A percentile compares a stretch with the other conserved stretches of the same genome.
Evolutionary conservation across 345 rosid genomes (phyloP).

Genomic region (Lumnitzera racemosa): DNA sequence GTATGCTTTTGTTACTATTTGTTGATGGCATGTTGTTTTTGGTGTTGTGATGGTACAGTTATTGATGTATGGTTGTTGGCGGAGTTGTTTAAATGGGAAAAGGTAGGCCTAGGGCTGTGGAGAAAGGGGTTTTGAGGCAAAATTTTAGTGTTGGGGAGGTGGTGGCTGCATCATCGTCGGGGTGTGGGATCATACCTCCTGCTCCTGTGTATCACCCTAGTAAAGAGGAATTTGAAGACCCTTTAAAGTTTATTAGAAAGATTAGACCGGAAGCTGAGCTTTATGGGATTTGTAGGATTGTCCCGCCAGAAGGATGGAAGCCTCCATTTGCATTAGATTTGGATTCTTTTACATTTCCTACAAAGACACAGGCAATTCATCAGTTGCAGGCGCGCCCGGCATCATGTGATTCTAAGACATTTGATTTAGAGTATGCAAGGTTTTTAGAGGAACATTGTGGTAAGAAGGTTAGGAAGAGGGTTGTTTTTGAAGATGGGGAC

Average conservation of each 20-base stretch:
- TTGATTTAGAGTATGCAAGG: conserved; percentile 78
- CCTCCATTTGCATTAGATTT: conserved; percentile 74
- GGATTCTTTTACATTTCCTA: conserved; percentile 65
- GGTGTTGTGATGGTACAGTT: conserved; percentile 13
- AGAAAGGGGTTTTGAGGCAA: conserved; percentile 59
- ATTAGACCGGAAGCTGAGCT: conserved; percentile 85
- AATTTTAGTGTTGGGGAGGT: conserved; percentile 24
- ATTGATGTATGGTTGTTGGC: conserved; percentile 13
- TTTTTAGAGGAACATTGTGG: conserved; percentile 65
- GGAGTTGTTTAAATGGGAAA: conserved; percentile 58
- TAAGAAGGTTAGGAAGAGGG: conserved; percentile 68
- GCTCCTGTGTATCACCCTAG: conserved; percentile 79
- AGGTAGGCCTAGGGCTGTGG: conserved; percentile 80
- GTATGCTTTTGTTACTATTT: not conserved
- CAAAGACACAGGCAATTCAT: conserved; percentile 94
- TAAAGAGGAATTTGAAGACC: conserved; percentile 77
- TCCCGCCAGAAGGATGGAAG: conserved; percentile 69
- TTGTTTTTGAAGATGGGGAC: conserved; percentile 73
- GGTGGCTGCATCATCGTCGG: conserved; percentile 16
- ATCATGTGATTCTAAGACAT: conserved; percentile 75
- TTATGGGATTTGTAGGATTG: conserved; percentile 90
- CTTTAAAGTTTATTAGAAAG: conserved; percentile 71
- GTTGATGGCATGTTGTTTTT: conserved; percentile 4
- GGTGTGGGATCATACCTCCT: conserved; percentile 27
- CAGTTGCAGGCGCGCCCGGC: conserved; percentile 90